A percentile compares a stretch with the other conserved stretches of the same genome.
phyloP scores from a whole-genome alignment of 768 basidiomycete species.

The Termitomyces titanicus region DNA sequence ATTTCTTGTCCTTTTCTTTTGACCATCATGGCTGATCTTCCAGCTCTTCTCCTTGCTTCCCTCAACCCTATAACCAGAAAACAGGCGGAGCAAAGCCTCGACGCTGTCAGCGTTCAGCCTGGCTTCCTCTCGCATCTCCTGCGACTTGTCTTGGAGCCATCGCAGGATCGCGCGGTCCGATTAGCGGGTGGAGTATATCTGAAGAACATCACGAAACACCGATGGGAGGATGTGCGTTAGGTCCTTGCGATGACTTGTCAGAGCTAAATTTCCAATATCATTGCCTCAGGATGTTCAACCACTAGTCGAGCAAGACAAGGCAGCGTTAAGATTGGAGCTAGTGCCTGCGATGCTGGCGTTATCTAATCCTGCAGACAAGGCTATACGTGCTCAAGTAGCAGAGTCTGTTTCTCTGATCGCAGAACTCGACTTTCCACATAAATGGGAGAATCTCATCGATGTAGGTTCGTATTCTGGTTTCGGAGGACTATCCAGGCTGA shows the following conservation, averaged over 20 bases:
- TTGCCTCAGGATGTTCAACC: slow-evolving; percentile 64
- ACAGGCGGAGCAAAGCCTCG: slow-evolving; percentile 77
- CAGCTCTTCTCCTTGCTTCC: slow-evolving; percentile 69
- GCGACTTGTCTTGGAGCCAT: slow-evolving; percentile 67
- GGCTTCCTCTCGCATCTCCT: slow-evolving; percentile 83
- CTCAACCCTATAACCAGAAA: slow-evolving; percentile 68
- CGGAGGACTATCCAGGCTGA: not conserved
- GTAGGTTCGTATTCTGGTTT: slow-evolving; percentile 41
- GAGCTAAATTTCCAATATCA: not conserved
- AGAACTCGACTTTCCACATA: slow-evolving; percentile 83
- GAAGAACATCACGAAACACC: slow-evolving; percentile 84
- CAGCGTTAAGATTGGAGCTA: slow-evolving; percentile 66
- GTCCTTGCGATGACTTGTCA: not conserved
- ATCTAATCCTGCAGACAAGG: slow-evolving; percentile 68
- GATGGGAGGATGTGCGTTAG: slow-evolving; percentile 80
- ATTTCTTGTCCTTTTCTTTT: slow-evolving; percentile 1
- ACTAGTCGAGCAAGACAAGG: slow-evolving; percentile 68
- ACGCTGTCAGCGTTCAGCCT: slow-evolving; percentile 59
- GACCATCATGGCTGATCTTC: slow-evolving; percentile 57
- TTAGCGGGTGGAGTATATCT: slow-evolving; percentile 88
- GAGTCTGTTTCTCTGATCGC: slow-evolving; percentile 93
- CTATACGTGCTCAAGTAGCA: slow-evolving; percentile 80
- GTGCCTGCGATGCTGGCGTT: slow-evolving; percentile 91
- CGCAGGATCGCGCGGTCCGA: slow-evolving; percentile 65
- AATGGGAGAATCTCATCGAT: slow-evolving; percentile 88